Conservation (phyloP, 768 basidiomycete genomes). For the Terana coerulea region DNA sequence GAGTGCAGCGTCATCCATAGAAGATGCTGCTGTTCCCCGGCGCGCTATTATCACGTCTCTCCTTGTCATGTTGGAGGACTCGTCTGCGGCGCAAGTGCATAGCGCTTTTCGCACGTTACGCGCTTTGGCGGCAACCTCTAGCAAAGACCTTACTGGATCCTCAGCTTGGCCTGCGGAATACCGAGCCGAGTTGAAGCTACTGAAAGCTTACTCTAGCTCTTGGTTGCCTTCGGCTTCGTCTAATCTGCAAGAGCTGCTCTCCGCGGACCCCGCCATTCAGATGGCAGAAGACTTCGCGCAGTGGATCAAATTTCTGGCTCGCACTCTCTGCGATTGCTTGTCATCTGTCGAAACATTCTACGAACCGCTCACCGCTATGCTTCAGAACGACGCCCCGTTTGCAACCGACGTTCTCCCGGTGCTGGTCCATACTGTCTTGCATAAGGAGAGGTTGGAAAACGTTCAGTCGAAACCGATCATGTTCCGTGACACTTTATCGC, state of each 20-base stretch:
- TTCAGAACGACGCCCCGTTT: constrained; percentile 51
- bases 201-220: constrained; percentile 21
- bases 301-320: constrained; percentile 64
- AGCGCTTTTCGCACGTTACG: constrained; percentile 64
- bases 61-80: constrained; percentile 55
- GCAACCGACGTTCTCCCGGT: constrained; percentile 69
- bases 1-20: background rate
- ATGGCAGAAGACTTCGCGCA: constrained; percentile 45
- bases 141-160: constrained; percentile 26
- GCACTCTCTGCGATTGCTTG: constrained; percentile 56
- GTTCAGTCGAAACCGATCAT: constrained; percentile 11
- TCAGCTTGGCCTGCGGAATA: constrained; percentile 31
- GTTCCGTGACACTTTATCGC: constrained; percentile 34
- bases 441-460: constrained; percentile 21
- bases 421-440: constrained; percentile 68
- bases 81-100: constrained; percentile 44
- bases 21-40: constrained; percentile 27
- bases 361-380: constrained; percentile 57
- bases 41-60: constrained; percentile 51
- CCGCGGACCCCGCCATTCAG: constrained; percentile 31
- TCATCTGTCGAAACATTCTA: constrained; percentile 57
- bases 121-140: constrained; percentile 43
- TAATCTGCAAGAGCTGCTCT: constrained; percentile 37
- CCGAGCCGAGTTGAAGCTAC: constrained; percentile 19
- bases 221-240: constrained; percentile 23